Base-by-base conservation (phyloP, 768 basidiomycete genomes). In the Paxillus rubicundulus region DNA sequence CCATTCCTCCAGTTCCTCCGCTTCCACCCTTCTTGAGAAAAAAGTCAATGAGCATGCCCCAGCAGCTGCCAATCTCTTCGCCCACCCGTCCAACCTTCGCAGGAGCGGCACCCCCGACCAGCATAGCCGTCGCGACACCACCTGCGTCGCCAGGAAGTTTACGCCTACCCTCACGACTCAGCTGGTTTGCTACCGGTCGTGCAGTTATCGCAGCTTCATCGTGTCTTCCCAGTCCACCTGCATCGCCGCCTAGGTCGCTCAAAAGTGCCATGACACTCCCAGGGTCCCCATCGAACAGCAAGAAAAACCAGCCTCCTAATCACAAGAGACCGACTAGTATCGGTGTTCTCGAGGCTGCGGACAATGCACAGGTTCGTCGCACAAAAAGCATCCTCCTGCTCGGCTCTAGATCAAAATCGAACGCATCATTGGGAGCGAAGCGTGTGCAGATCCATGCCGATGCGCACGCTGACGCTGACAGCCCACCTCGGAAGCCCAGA, bases 361-460 rank as follows among this genome's bases (percentile, higher is more conserved):
- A 64, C 24, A 54, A 59, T 12, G 45, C 42, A 1, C 57, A 61
- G 9, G 61, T 62, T n/a, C 62, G 62, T 24, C 58, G 64, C 16
- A 69, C 69, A 27, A 69, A 69, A 36, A 69, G 67, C 46, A 69
- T 70, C 1, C 17, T 70, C 0, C n/a, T 70, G n/a, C 61, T 69
- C 1, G 61, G 64, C 12, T 58, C 69, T 32, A 50, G 54, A 49
- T 63, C 65, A 3, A 66, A 68, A 50, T 57, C 62, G 21, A 55
- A 39, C 24, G 33, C 16, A 20, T 67, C 62, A 2, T 52, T 66
- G 9, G 58, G 52, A 4, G 52, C 45, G 13, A 68, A 68, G 34
- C 66, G 66, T 0, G 68, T 68, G 21, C 66, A 68, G 48, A 68
- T 68, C 17, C 66, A 59, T 5, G 56, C 57, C 2, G 66, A 66